Evolutionary conservation across 192 early-diverging fungal genomes (phyloP), one percentile per base, ranked within the genome.

Genomic region (Pilaira anomala): DNA sequence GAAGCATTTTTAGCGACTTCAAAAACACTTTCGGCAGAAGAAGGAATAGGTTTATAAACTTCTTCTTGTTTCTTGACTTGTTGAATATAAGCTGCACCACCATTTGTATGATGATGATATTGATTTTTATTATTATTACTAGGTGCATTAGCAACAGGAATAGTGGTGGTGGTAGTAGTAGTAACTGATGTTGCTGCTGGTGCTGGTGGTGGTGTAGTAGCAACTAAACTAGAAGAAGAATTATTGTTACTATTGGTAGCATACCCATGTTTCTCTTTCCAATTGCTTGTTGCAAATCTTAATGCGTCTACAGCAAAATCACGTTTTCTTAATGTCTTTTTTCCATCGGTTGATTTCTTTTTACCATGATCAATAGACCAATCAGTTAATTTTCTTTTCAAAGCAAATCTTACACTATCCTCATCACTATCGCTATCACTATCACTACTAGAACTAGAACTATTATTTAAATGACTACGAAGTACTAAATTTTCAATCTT

Each of bases 1-100:
- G 67, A 68, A 1, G 67, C 67, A 25, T 55, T 42, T 14, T 62
- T 60, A 8, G 59, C 67, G 4, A 68, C 67, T 26, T 53, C 52
- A 49, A 51, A 62, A 4, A 68, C 52, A 54, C 52, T 13, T 16
- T 61, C 21, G 13, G 60, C 67, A 48, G 58, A 44, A 12, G 61
- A 21, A 6, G 54, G 14, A 16, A 53, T 63, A 16, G 60, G 8
- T 21, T 48, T 24, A 21, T 53, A 24, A 0, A 52, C 14, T 22
- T 22, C 22, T 8, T 7, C 16, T 21, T 7, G 24, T 14, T 46
- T 41, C 9, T 46, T 28, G 18, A 28, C 25, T 19, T 42, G 26
- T 36, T 36, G 33, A 9, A 36, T 9, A 36, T 9, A 5, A 0
- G 30, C 13, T 7, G 16, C 13, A 22, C 28, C 19, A 22, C 42